Percentiles rank a stretch among this genome's conserved stretches.
These are phyloP conservation scores for Brassica cretica DNA, from an alignment of 345 rosid species.

Conservation along the genomic window DNA sequence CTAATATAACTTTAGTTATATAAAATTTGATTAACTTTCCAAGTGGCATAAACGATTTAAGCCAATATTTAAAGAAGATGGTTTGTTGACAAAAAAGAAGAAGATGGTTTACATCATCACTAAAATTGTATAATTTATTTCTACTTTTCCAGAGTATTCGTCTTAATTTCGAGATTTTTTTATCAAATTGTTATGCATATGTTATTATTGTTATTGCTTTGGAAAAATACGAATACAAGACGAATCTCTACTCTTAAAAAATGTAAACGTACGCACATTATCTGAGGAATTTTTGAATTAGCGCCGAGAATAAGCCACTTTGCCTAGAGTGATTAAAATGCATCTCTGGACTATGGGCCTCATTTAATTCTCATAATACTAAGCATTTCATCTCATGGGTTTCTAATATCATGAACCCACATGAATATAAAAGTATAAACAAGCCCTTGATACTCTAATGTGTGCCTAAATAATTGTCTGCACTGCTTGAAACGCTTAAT, in stretches of 20 bases:
- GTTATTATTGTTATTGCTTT: not conserved
- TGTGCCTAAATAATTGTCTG: not conserved
- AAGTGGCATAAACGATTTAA: conserved; percentile 2
- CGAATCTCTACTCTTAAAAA: not conserved
- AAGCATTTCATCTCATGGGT: not conserved
- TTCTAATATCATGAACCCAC: conserved; percentile 1
- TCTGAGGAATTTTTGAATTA: not conserved
- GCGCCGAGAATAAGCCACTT: not conserved
- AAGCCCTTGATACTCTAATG: not conserved
- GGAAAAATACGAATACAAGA: not conserved
- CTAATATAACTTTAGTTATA: not conserved
- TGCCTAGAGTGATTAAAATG: not conserved
- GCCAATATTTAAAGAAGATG: not conserved
- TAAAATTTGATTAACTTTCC: conserved; percentile 13
- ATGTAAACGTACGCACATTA: not conserved
- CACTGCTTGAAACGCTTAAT: not conserved
- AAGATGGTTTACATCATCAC: not conserved
- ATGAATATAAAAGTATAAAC: not conserved
- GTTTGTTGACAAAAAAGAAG: not conserved
- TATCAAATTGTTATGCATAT: not conserved
- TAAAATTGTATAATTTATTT: not conserved
- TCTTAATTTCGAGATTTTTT: not conserved
- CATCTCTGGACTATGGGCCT: not conserved
- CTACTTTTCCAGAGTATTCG: not conserved
- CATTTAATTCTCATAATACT: not conserved